These are phyloP conservation scores for Coccinonectria pachysandricola DNA, from an alignment of 2,329 filamentous ascomycete genomes.

Conservation along the genomic window DNA sequence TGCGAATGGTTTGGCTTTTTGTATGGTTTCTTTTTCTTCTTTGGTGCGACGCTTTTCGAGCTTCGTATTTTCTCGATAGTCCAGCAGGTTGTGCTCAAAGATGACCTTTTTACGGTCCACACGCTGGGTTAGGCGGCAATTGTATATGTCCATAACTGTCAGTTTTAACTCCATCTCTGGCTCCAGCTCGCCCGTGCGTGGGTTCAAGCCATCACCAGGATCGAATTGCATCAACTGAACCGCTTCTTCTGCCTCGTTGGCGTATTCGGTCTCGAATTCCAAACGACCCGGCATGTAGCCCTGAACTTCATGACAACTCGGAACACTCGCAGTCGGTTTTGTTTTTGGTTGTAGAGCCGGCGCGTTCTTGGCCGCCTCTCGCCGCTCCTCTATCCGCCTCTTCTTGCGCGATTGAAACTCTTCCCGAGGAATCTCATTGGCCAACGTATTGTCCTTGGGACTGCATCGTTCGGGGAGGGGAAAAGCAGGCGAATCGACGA, in stretches of 20 bases:
- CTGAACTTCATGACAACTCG: slow-evolving; percentile 93
- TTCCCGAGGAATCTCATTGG: slow-evolving; percentile 74
- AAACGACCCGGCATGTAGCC: slow-evolving; percentile 97
- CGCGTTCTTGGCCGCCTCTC: slow-evolving; percentile 76
- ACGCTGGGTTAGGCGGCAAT: slow-evolving; percentile 77
- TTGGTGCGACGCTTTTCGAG: slow-evolving; percentile 92
- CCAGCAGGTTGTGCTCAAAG: slow-evolving; percentile 86
- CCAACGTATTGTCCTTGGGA: slow-evolving; percentile 67
- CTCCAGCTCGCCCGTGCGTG: slow-evolving; percentile 73
- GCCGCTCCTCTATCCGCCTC: slow-evolving; percentile 80
- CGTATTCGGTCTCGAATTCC: slow-evolving; percentile 95
- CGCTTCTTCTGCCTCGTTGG: slow-evolving; percentile 95
- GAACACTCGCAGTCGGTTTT: slow-evolving; percentile 91
- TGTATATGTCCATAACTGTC: slow-evolving; percentile 98
- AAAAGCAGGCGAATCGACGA: slow-evolving; percentile 73
- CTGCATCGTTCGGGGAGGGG: slow-evolving; percentile 81
- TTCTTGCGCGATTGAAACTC: slow-evolving; percentile 93
- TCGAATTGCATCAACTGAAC: slow-evolving; percentile 99
- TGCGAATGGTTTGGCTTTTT: slow-evolving; percentile 91
- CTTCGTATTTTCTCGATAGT: slow-evolving; percentile 85
- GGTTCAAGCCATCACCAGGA: slow-evolving; percentile 85
- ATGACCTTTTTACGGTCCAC: slow-evolving; percentile 94
- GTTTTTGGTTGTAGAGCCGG: slow-evolving; percentile 80
- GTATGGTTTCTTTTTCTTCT: slow-evolving; percentile 82
- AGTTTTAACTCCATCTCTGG: slow-evolving; percentile 96